Conservation (phyloP, 2,329 filamentous ascomycete species). For the Alternaria longipes region DNA sequence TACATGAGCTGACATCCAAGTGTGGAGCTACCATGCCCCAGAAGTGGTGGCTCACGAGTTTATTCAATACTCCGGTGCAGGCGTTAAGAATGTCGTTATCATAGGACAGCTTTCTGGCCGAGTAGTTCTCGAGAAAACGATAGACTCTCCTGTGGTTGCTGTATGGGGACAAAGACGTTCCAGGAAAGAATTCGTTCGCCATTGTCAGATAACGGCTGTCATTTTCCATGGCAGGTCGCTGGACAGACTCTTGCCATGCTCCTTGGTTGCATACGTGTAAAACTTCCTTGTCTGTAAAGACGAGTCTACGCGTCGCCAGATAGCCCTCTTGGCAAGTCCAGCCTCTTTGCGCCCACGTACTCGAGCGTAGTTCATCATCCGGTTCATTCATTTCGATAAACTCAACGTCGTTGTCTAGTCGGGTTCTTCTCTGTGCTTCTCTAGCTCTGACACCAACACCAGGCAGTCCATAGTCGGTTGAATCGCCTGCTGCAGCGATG, state of each 20-base stretch:
- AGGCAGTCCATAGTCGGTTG: background rate
- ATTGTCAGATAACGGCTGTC: too few relatives aligned
- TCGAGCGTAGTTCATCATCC: background rate
- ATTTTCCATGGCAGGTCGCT: too few relatives aligned
- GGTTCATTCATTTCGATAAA: background rate
- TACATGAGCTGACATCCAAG: rapidly evolving
- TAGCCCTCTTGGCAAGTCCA: background rate
- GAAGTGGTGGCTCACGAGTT: rapidly evolving
- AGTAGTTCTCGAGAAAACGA: background rate
- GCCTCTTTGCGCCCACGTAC: background rate
- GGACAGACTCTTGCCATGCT: background rate
- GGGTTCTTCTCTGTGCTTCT: rapidly evolving
- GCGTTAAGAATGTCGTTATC: background rate
- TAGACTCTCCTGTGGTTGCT: rapidly evolving
- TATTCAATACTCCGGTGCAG: rapidly evolving
- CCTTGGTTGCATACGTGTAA: rapidly evolving
- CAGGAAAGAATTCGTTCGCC: too few relatives aligned
- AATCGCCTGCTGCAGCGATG: background rate
- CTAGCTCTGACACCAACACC: background rate
- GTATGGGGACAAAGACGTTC: too few relatives aligned
- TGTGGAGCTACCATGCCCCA: background rate
- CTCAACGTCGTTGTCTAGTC: background rate
- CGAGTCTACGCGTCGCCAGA: background rate
- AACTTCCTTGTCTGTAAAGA: background rate
- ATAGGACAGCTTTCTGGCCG: background rate